A percentile compares a stretch with the other conserved stretches of the same genome.
These are phyloP conservation scores for Suillus subalutaceus DNA, from an alignment of 768 basidiomycete genomes.

Conservation along the genomic window DNA sequence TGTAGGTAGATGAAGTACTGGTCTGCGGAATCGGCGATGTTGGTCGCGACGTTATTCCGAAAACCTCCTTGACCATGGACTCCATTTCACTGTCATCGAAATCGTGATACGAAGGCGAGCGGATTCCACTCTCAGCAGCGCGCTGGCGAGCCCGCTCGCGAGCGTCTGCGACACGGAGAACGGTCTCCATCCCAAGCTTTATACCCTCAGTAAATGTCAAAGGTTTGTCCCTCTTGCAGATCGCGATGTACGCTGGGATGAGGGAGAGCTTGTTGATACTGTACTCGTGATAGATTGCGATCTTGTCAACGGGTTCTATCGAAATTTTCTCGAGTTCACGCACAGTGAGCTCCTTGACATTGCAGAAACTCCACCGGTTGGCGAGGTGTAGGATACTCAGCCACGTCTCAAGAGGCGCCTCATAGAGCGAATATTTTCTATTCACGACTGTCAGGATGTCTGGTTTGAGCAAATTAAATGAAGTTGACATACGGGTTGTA, in stretches of 20 bases:
- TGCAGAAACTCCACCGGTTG: conserved; percentile 43
- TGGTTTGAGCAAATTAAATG: neutral
- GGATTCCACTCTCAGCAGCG: conserved; percentile 34
- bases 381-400: conserved; percentile 42
- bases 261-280: conserved; percentile 37
- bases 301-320: conserved; percentile 39
- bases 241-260: conserved; percentile 36
- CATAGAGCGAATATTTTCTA: conserved; percentile 42
- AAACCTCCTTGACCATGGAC: conserved; percentile 30
- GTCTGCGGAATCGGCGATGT: conserved; percentile 22
- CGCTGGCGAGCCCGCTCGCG: conserved; percentile 42
- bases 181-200: conserved; percentile 43
- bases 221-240: conserved; percentile 41
- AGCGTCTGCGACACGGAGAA: conserved; percentile 39
- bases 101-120: conserved; percentile 34
- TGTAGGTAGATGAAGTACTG: conserved; percentile 10
- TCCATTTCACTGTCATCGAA: conserved; percentile 34
- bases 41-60: conserved; percentile 30
- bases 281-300: conserved; percentile 42
- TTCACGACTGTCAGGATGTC: conserved; percentile 6
- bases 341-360: conserved; percentile 41
- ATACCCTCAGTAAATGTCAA: conserved; percentile 42
- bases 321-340: conserved; percentile 41
- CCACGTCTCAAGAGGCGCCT: conserved; percentile 45
- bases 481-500: conserved; percentile 56